Percentiles rank a stretch among this genome's conserved stretches.
Conservation (phyloP, 352 stramenopile species). For the Peronospora destructor region DNA sequence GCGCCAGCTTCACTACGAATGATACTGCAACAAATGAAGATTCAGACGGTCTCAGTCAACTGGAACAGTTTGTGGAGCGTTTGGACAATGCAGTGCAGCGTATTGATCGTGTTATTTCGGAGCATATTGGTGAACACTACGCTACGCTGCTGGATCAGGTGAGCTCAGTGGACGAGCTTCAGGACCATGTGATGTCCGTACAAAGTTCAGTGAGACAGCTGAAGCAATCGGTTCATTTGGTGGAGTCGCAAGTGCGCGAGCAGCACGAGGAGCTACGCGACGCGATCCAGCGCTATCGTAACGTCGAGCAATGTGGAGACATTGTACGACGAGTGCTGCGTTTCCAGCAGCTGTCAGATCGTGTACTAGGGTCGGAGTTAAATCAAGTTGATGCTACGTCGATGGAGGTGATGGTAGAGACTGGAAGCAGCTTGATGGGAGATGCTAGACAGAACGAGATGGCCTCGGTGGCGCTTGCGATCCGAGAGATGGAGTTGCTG, state of each 20-base stretch:
- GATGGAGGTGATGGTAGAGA: slow-evolving; percentile 4
- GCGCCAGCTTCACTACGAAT: slow-evolving; percentile 11
- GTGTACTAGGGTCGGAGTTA: slow-evolving; percentile 35
- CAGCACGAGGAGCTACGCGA: slow-evolving; percentile 53
- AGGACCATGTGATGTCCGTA: slow-evolving; percentile 47
- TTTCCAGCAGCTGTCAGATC: slow-evolving; percentile 69
- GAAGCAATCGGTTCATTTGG: slow-evolving; percentile 51
- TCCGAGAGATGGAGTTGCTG: slow-evolving; percentile 63
- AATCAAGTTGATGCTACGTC: slow-evolving; percentile 22
- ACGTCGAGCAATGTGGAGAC: slow-evolving; percentile 67
- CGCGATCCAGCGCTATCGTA: slow-evolving; percentile 69
- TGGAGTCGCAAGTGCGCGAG: slow-evolving; percentile 47
- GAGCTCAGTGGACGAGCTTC: slow-evolving; percentile 70
- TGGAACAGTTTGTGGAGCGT: slow-evolving; percentile 66
- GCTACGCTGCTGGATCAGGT: slow-evolving; percentile 60
- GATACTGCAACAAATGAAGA: slow-evolving; percentile 15
- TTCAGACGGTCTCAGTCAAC: slow-evolving; percentile 36
- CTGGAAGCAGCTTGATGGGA: slow-evolving; percentile 6
- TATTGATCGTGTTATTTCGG: slow-evolving; percentile 73
- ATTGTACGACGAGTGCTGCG: slow-evolving; percentile 66
- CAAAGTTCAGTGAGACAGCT: slow-evolving; percentile 59
- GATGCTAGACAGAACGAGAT: slow-evolving; percentile 39
- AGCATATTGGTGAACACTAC: slow-evolving; percentile 75
- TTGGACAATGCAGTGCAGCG: slow-evolving; percentile 55
- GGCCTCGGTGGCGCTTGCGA: slow-evolving; percentile 54